phyloP scores from a whole-genome alignment of 148 eudicot genomes.

The Gaultheria prostrata region DNA sequence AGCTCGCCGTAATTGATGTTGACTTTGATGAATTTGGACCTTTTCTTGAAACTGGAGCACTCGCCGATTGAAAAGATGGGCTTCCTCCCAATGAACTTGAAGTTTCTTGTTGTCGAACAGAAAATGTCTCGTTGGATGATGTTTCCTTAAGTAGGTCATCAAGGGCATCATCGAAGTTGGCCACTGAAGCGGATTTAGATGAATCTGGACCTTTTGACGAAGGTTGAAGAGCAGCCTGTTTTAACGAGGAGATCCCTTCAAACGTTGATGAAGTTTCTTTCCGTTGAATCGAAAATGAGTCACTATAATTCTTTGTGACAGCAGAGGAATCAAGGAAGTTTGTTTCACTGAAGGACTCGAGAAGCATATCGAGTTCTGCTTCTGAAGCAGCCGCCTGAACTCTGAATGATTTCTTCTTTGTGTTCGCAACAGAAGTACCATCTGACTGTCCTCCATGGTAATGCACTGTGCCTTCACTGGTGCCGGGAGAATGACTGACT shows the following conservation, averaged over 20 bases:
- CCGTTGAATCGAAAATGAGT: neutral
- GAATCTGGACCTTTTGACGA: constrained; percentile 15
- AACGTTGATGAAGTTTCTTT: constrained; percentile 10
- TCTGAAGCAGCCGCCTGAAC: constrained; percentile 47
- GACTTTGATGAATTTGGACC: constrained; percentile 7
- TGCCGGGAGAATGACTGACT: neutral
- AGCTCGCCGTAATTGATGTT: neutral
- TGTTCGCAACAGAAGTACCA: constrained; percentile 9
- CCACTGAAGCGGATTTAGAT: neutral
- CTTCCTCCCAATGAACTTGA: neutral
- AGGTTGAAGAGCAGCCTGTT: constrained; percentile 15
- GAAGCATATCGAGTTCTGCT: constrained; percentile 68
- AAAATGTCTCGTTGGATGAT: constrained; percentile 12
- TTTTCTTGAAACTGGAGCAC: constrained; percentile 3
- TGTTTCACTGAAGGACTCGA: constrained; percentile 40
- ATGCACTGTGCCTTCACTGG: neutral
- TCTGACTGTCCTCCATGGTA: neutral
- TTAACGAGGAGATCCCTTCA: constrained; percentile 13
- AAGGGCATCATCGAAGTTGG: constrained; percentile 36
- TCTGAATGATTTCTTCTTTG: constrained; percentile 12
- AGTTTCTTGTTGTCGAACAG: neutral
- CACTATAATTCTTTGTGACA: neutral
- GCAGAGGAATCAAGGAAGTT: constrained; percentile 27
- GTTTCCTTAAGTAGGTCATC: constrained; percentile 69
- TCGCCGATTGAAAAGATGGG: neutral